Evolutionary conservation across 2,329 filamentous ascomycete species (phyloP), one percentile per base, ranked within the genome.

Genomic region (Pyricularia grisea): DNA sequence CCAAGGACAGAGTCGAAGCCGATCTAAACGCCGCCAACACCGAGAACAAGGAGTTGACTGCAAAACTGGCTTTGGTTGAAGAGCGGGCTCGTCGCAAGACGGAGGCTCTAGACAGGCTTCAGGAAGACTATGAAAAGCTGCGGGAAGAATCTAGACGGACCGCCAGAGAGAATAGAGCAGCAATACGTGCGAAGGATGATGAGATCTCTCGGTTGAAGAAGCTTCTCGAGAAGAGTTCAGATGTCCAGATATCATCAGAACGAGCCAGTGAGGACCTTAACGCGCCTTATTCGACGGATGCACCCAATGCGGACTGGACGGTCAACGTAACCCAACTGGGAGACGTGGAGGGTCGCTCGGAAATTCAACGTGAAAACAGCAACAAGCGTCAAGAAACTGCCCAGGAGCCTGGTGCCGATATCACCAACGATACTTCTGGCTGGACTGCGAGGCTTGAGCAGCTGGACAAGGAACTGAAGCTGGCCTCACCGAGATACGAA

Each of bases 131-230:
- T 70, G 84, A 87, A 60, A 74, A 79, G 10, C 81, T 88, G 50
- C 85, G 85, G 71, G 80, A 82, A 36, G 81, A 86, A 65, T 83
- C 84, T 23, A 84, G 87, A 70, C 76, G 80, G 6, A 82, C 83
- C 55, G 83, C 86, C n/a, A 77, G 79, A 10, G 86, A 89, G 70
- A 85, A 84, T 4, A 82, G 84, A 72, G 80, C 83, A 20, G 84
- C 88, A 2, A 72, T 89, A 64, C 81, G 84, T 68, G 83, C 83
- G 71, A 86, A 87, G 69, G 85, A 88, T 70, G 79, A 81, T 58
- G 86, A 86, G 75, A 87, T 88, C 70, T 78, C 81, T 10, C 81
- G 84, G 63, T 80, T 89, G 9, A 85, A 85, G 75, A 84, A 82
- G 72, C 83, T 36, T 5, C 67, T 68, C 20, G 67, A 68, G 25